Evolutionary conservation across 139 green algal genomes (phyloP).

Genomic region (Coelastrella sp.): DNA sequence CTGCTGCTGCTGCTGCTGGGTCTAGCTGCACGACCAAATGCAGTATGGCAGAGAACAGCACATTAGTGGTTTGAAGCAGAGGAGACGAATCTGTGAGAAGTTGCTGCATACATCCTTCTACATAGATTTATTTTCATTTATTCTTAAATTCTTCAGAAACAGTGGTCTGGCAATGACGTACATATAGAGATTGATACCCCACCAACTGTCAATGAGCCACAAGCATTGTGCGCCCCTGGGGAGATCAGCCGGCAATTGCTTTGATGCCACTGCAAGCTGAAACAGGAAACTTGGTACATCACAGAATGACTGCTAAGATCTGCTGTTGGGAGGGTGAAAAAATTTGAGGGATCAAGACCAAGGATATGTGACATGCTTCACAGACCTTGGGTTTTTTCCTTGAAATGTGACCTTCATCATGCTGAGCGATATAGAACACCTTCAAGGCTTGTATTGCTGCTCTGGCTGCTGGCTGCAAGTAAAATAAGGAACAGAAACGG

Average conservation of each 20-base stretch:
- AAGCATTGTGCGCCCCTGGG: too few species aligned
- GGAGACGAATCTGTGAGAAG: too few species aligned
- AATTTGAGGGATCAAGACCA: neutral
- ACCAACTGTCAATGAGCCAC: too few species aligned
- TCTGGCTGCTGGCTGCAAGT: constrained; percentile 31
- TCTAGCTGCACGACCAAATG: constrained; percentile 14
- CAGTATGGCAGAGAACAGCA: neutral
- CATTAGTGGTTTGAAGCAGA: too few species aligned
- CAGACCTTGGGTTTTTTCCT: constrained; percentile 49
- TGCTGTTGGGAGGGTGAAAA: neutral
- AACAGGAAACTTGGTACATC: neutral
- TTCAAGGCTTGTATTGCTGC: constrained; percentile 67
- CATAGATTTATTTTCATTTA: too few species aligned
- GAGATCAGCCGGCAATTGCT: too few species aligned
- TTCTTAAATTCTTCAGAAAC: too few species aligned
- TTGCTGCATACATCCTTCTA: too few species aligned
- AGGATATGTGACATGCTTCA: neutral
- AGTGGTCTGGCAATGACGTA: too few species aligned
- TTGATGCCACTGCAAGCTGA: too few species aligned
- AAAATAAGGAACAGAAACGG: neutral
- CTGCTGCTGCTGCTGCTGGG: constrained; percentile 20
- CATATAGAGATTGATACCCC: too few species aligned
- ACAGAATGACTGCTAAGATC: too few species aligned
- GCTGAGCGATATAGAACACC: constrained; percentile 65
- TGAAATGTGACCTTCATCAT: constrained; percentile 40